These are phyloP conservation scores for Asclepias syriaca DNA, from an alignment of 257 asterid genomes.

Conservation along the genomic window DNA sequence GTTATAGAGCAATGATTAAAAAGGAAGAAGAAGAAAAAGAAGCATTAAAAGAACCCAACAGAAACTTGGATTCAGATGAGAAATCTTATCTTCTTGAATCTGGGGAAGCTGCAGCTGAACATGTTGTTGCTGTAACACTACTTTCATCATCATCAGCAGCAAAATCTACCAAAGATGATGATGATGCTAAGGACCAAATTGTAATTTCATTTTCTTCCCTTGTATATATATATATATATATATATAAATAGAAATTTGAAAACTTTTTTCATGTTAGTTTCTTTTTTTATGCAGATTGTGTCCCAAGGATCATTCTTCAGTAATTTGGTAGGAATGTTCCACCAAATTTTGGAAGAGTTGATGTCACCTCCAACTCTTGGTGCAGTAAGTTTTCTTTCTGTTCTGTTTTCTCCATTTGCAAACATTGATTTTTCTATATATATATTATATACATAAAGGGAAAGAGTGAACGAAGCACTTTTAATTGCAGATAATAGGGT, in stretches of 20 bases:
- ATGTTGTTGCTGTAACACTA: conserved; percentile 16
- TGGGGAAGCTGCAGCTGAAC: conserved; percentile 23
- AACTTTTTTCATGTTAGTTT: neutral
- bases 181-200: conserved; percentile 6
- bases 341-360: conserved; percentile 57
- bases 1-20: conserved; percentile 27
- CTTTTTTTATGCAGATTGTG: conserved; percentile 7
- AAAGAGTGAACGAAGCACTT: neutral
- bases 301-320: conserved; percentile 20
- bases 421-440: no score
- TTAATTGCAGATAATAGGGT: conserved; percentile 49
- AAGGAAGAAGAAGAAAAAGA: conserved; percentile 30
- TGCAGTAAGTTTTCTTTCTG: conserved; percentile 43
- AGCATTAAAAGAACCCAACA: conserved; percentile 37
- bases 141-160: neutral
- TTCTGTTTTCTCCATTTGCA: neutral
- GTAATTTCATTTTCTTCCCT: conserved; percentile 27
- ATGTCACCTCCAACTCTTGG: conserved; percentile 69
- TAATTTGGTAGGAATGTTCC: conserved; percentile 23
- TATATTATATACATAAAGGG: neutral
- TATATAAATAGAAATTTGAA: neutral
- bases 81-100: conserved; percentile 38
- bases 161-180: conserved; percentile 6
- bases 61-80: conserved; percentile 52
- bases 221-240: no score